Conservation (phyloP, 148 eudicot genomes). For the Beta vulgaris region DNA sequence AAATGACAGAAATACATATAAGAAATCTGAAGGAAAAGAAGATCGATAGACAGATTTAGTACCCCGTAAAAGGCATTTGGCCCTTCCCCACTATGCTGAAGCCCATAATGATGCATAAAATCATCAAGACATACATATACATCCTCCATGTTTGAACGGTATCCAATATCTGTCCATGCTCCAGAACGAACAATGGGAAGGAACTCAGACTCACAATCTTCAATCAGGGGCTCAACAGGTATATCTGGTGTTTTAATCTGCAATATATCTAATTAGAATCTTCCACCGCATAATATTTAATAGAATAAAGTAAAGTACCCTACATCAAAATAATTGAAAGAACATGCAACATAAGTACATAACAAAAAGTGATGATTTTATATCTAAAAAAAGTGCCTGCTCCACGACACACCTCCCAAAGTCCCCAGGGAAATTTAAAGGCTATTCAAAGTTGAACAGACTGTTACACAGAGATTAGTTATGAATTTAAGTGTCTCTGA, state of each 20-base stretch:
- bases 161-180: constrained; percentile 85
- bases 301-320: not conserved
- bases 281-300: not conserved
- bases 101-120: constrained; percentile 49
- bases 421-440: too few relatives aligned
- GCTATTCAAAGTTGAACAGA: too few relatives aligned
- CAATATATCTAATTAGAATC: constrained; percentile 33
- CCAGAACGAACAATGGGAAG: constrained; percentile 82
- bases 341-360: not conserved
- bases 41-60: constrained; percentile 8
- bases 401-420: too few relatives aligned
- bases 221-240: constrained; percentile 41
- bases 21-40: too few relatives aligned
- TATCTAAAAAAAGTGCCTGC: too few relatives aligned
- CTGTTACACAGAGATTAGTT: too few relatives aligned
- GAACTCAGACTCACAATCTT: constrained; percentile 37
- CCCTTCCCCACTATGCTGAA: constrained; percentile 36
- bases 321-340: not conserved
- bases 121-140: constrained; percentile 78
- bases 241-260: constrained; percentile 54
- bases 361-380: not conserved
- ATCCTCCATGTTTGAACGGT: constrained; percentile 88
- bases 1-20: too few relatives aligned
- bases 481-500: too few relatives aligned
- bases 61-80: constrained; percentile 93